Evolutionary conservation across 75 land plant genomes (phyloP).

Genomic region (Pinus tabuliformis): DNA sequence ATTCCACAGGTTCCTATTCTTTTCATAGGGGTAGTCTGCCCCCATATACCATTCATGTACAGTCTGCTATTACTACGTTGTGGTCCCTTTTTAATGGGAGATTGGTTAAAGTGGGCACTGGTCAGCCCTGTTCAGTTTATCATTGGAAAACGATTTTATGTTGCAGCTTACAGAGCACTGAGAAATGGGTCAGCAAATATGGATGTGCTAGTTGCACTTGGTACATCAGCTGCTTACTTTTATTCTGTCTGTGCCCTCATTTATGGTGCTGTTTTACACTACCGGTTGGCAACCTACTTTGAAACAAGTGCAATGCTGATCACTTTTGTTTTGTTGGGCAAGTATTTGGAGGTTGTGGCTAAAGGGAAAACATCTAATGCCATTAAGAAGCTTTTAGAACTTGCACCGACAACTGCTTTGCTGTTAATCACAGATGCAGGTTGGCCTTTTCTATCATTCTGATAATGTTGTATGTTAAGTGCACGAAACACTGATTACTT

Average conservation of each 20-base stretch:
- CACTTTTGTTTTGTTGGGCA: constrained; percentile 89
- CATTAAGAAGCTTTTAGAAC: constrained; percentile 80
- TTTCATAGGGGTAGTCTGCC: constrained; percentile 71
- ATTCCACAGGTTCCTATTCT: constrained; percentile 77
- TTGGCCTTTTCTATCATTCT: constrained; percentile 9
- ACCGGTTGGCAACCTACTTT: constrained; percentile 71
- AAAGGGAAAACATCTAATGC: constrained; percentile 96
- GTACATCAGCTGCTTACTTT: constrained; percentile 95
- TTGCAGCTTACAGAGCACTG: constrained; percentile 60
- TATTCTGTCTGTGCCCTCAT: constrained; percentile 74
- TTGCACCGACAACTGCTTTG: constrained; percentile 83
- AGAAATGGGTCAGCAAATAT: constrained; percentile 82
- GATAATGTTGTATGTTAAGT: not conserved
- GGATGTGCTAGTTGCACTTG: constrained; percentile 94
- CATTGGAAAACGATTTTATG: constrained; percentile 65
- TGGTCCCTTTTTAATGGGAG: constrained; percentile 88
- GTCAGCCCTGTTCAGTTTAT: constrained; percentile 90
- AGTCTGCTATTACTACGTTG: constrained; percentile 56
- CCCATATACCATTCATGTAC: constrained; percentile 54
- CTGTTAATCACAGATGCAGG: constrained; percentile 67
- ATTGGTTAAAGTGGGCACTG: constrained; percentile 85
- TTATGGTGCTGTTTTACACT: constrained; percentile 75
- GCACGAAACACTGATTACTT: not conserved
- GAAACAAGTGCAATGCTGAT: constrained; percentile 98
- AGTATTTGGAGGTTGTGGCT: constrained; percentile 85